A percentile compares a stretch with the other conserved stretches of the same genome.
Conservation (phyloP, 2,329 filamentous ascomycete species). For the Beauveria caledonica region DNA sequence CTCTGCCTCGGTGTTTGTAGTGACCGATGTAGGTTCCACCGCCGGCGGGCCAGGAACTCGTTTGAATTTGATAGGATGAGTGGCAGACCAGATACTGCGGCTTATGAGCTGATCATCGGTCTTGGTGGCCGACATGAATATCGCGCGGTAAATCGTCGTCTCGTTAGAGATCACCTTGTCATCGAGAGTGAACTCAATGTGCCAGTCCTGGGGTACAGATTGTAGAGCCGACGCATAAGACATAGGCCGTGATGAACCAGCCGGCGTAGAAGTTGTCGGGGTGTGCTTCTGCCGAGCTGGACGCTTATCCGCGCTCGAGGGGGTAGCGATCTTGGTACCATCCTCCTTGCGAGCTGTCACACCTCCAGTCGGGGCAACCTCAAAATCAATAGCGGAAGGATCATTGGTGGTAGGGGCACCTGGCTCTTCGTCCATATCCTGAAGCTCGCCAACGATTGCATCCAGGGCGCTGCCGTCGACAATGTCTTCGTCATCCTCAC, state of each 20-base stretch:
- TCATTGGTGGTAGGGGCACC: conserved; percentile 32
- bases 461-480: conserved; percentile 64
- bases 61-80: conserved; percentile 88
- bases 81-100: conserved; percentile 79
- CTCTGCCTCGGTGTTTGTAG: conserved; percentile 35
- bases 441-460: conserved; percentile 82
- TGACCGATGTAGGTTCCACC: conserved; percentile 58
- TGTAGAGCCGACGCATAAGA: conserved; percentile 83
- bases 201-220: conserved; percentile 82
- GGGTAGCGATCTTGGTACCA: conserved; percentile 77
- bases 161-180: conserved; percentile 79
- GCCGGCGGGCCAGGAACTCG: conserved; percentile 77
- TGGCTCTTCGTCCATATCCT: conserved; percentile 68
- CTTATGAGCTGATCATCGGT: conserved; percentile 53
- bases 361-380: conserved; percentile 77
- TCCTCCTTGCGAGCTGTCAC: conserved; percentile 89
- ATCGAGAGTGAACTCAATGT: conserved; percentile 89
- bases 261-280: conserved; percentile 38
- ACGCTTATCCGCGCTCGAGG: conserved; percentile 48
- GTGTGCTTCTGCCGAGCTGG: conserved; percentile 30
- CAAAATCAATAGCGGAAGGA: conserved; percentile 82
- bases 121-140: conserved; percentile 54
- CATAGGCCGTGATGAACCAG: conserved; percentile 57
- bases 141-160: conserved; percentile 91
- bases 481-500: conserved; percentile 62